Evolutionary conservation across 1,284 basidiomycete genomes (phyloP), one percentile per base, ranked within the genome.

Genomic region (Fistulinella staudtii): DNA sequence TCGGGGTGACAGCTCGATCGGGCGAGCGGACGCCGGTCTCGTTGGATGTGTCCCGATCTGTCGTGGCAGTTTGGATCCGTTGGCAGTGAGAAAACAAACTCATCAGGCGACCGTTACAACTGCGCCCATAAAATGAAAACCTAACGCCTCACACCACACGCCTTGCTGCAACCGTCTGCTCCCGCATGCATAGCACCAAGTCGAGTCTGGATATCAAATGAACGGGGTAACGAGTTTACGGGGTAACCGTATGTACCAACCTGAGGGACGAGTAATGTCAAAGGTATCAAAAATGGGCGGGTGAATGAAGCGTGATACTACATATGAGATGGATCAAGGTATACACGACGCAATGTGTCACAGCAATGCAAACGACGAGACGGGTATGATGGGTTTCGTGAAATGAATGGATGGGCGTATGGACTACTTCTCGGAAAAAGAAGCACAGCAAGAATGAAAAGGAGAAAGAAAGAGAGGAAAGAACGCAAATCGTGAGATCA

Each of bases 281-380:
- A 59, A 46, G 60, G 60, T 67, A 67, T 67, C 64, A 61, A 63
- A 62, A 57, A 55, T 50, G 53, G 59, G 24, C 24, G 41, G 50
- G 50, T 64, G 56, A 63, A 59, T 64, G 64, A 56, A 52, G 51
- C 47, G 53, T 63, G 60, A 61, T 66, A 63, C 64, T 63, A 63
- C 61, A 63, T 60, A 61, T 63, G 61, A 53, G 65, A 60, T 64
- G 61, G 27, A 49, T 39, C 58, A 54, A 55, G 56, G 65, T 65
- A 60, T 59, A 65, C 60, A 61, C 54, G 59, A 49, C 53, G 56
- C 53, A 61, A 62, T 64, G 60, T 41, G 43, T 56, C 58, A 63
- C 56, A 66, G 63, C 64, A 52, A 67, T 66, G 61, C 61, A 63
- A 62, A 57, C 59, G 61, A 64, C 54, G 51, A 63, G 49, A 55